phyloP scores from a whole-genome alignment of 2,329 filamentous ascomycete genomes.

The Alternaria brassicicola region DNA sequence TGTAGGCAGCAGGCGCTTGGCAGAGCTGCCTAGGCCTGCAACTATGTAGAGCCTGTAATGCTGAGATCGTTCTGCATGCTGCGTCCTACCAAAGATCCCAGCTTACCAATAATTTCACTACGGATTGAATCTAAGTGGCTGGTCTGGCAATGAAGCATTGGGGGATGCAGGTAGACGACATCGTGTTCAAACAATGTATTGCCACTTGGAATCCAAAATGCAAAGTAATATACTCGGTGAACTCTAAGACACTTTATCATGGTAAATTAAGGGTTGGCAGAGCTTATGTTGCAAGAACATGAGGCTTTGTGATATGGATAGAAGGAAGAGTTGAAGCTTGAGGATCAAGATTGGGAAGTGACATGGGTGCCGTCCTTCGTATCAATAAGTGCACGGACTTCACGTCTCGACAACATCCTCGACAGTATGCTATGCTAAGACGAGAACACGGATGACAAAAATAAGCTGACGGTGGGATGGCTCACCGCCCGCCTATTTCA shows the following conservation, averaged over 20 bases:
- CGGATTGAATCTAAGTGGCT: background rate
- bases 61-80: background rate
- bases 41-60: background rate
- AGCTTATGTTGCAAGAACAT: background rate
- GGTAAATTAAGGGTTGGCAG: background rate
- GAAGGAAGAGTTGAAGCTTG: background rate
- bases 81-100: too few species aligned
- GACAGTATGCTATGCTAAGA: too few species aligned
- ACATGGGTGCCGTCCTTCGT: background rate
- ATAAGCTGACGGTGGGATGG: too few species aligned
- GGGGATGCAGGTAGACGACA: background rate
- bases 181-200: background rate
- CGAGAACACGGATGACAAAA: too few species aligned
- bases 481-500: too few species aligned
- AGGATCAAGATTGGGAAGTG: background rate
- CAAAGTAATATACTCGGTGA: background rate
- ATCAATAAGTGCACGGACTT: slow-evolving; percentile 2
- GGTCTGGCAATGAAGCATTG: background rate
- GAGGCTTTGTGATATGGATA: background rate
- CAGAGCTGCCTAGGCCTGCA: background rate
- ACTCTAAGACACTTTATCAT: background rate
- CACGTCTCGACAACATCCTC: background rate
- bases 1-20: slow-evolving; percentile 7
- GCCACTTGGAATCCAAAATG: background rate
- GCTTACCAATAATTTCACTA: background rate